Conservation (phyloP, 805 yeast species). For the Phaffomyces antillensis region DNA sequence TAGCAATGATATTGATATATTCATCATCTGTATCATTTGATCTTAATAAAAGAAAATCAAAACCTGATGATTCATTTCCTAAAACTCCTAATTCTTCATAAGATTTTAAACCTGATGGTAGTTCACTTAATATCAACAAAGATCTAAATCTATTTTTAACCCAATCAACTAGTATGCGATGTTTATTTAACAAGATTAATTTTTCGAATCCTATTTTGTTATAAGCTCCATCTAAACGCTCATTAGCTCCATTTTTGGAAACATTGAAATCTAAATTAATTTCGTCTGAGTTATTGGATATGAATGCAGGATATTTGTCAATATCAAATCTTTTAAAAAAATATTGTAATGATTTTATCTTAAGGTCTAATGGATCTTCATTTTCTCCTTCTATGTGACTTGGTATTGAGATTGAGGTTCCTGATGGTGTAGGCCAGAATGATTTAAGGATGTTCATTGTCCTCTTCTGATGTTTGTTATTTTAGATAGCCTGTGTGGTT, state of each 20-base stretch:
- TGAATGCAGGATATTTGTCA: slow-evolving; percentile 36
- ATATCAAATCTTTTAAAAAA: slow-evolving; percentile 46
- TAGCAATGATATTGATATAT: slow-evolving; percentile 35
- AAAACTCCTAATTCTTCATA: slow-evolving; percentile 10
- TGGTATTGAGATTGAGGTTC: slow-evolving; percentile 38
- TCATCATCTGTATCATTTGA: slow-evolving; percentile 36
- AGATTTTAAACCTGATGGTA: slow-evolving; percentile 30
- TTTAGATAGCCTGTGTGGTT: too few relatives aligned
- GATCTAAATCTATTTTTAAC: slow-evolving; percentile 60
- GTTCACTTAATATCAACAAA: slow-evolving; percentile 45
- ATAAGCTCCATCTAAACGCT: slow-evolving; percentile 49
- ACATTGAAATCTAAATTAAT: slow-evolving; percentile 9
- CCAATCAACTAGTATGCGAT: slow-evolving; percentile 61
- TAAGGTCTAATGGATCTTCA: slow-evolving; percentile 56
- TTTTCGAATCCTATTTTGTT: slow-evolving; percentile 38
- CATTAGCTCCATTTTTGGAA: slow-evolving; percentile 5
- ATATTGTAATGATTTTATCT: slow-evolving; percentile 51
- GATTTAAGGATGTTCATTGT: slow-evolving; percentile 21
- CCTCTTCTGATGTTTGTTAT: too few relatives aligned
- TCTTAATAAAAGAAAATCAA: slow-evolving; percentile 31
- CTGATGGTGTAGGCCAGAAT: slow-evolving; percentile 28
- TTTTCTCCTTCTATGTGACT: slow-evolving; percentile 36
- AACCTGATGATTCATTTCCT: slow-evolving; percentile 12
- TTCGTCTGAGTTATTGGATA: slow-evolving; percentile 25
- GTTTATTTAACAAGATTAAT: slow-evolving; percentile 44